phyloP scores from a whole-genome alignment of 2,329 filamentous ascomycete species.

The Fonsecaea pedrosoi region DNA sequence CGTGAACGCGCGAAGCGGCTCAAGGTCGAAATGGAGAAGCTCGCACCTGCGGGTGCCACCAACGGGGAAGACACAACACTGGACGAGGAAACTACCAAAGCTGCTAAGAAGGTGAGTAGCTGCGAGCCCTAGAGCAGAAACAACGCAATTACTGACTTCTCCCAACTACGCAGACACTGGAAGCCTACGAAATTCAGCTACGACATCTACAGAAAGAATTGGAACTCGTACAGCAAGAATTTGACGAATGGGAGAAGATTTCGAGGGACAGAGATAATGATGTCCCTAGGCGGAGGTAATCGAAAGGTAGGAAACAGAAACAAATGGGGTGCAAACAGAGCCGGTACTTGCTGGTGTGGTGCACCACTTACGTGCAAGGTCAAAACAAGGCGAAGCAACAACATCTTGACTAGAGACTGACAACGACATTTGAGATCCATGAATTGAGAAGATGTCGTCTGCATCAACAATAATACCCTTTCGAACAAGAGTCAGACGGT shows the following conservation, averaged over 20 bases:
- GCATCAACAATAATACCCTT: constrained; percentile 11
- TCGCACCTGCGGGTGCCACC: constrained; percentile 50
- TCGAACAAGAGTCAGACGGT: not conserved
- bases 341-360: too few species aligned
- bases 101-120: constrained; percentile 63
- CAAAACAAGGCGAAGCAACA: constrained; percentile 3
- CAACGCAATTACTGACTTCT: not conserved
- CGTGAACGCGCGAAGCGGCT: constrained; percentile 65
- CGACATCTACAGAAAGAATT: constrained; percentile 68
- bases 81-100: constrained; percentile 65
- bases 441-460: constrained; percentile 25
- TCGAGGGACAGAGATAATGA: constrained; percentile 33
- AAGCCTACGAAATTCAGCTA: constrained; percentile 59
- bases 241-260: constrained; percentile 60
- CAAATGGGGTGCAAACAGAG: not conserved
- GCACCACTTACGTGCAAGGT: not conserved
- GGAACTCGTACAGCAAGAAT: constrained; percentile 64
- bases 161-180: constrained; percentile 51
- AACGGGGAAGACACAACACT: constrained; percentile 50
- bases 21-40: constrained; percentile 65
- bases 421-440: constrained; percentile 20
- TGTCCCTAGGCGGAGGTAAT: constrained; percentile 31
- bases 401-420: constrained; percentile 33
- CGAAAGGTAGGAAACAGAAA: not conserved
- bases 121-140: too few species aligned